Percentiles rank a stretch among this genome's conserved stretches.
Conservation (phyloP, 495 filamentous ascomycete species). For the Eremomyces bilateralis region DNA sequence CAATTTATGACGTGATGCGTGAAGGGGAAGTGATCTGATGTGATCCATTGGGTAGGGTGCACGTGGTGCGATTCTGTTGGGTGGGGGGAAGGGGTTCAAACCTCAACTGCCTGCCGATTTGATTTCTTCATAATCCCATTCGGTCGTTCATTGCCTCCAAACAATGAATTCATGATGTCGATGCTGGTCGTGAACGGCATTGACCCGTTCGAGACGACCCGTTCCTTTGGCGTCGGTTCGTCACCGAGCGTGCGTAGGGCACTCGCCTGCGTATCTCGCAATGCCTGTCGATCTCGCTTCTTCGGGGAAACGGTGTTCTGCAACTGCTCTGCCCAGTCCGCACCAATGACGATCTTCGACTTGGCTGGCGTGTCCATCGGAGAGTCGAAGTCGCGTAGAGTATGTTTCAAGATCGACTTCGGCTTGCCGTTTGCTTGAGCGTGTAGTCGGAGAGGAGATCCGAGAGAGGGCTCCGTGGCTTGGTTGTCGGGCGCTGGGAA, state of each 20-base stretch:
- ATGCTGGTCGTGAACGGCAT: conserved; percentile 55
- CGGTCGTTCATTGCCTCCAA: conserved; percentile 28
- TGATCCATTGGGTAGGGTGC: too few relatives aligned
- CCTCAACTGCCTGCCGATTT: too few relatives aligned
- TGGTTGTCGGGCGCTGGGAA: conserved; percentile 41
- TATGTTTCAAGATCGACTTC: conserved; percentile 27
- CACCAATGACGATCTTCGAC: conserved; percentile 24
- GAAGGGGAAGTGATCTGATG: too few relatives aligned
- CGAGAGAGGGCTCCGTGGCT: conserved; percentile 22
- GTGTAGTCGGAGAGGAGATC: conserved; percentile 20
- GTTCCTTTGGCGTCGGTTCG: too few relatives aligned
- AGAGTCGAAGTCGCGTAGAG: conserved; percentile 2
- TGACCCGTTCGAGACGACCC: conserved; percentile 22
- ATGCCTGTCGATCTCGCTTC: conserved; percentile 55
- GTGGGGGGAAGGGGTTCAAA: too few relatives aligned
- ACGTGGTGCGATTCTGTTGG: too few relatives aligned
- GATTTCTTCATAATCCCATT: conserved; percentile 23
- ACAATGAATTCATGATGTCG: conserved; percentile 82
- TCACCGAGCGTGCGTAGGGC: conserved; percentile 25
- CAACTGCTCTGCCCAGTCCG: conserved; percentile 78
- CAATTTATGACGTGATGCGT: too few relatives aligned
- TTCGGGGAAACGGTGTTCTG: conserved; percentile 79
- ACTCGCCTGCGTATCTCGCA: conserved; percentile 35
- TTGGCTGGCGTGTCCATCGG: conserved; percentile 1
- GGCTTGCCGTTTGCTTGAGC: too few relatives aligned